Evolutionary conservation across 2,329 filamentous ascomycete species (phyloP), one percentile per base, ranked within the genome.

Genomic region (Verticillium zaregamsianum): DNA sequence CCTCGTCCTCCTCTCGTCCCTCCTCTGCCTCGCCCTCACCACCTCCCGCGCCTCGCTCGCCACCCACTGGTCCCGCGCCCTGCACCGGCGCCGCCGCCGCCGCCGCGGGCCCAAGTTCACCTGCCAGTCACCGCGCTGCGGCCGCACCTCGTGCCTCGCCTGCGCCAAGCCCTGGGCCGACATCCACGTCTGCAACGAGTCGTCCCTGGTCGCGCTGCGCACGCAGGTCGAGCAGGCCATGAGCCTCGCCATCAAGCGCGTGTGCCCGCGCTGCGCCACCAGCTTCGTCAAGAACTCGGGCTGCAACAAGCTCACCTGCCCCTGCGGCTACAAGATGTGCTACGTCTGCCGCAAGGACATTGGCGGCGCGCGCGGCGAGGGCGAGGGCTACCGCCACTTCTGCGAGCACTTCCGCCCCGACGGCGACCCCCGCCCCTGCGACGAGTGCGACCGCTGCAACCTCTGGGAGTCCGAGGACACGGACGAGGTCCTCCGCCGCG

Each of bases 311-410:
- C 83, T 99, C 49, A 94, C 92, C 6, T 98, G 95, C 72, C 88
- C 93, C 17, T 99, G 95, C 76, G 95, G 95, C 9, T 98, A 98
- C 77, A 90, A 91, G 68, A 98, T 98, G 94, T 99, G 95, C 74
- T 99, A 99, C 71, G 87, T 98, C 56, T 99, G 95, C 75, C 91
- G 95, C 49, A 89, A 89, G 67, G 88, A 92, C 69, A 86, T 90
- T 56, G 79, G 81, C 61, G 79, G 85, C 58, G 64, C 68, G 39
- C 76, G 69, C 15, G 72, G 70, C 14, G 67, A 72, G 32, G 76
- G 76, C 57, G 89, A 93, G 72, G 93, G 94, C 0, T 98, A 99
- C 74, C 83, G 87, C 45, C 95, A 99, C 75, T 99, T 97, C 71
- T 99, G 95, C 73, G 91, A 97, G 72, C 95, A 98, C 76, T 98